Conservation (phyloP, 2,329 filamentous ascomycete genomes). For the Cladosporium sp. region DNA sequence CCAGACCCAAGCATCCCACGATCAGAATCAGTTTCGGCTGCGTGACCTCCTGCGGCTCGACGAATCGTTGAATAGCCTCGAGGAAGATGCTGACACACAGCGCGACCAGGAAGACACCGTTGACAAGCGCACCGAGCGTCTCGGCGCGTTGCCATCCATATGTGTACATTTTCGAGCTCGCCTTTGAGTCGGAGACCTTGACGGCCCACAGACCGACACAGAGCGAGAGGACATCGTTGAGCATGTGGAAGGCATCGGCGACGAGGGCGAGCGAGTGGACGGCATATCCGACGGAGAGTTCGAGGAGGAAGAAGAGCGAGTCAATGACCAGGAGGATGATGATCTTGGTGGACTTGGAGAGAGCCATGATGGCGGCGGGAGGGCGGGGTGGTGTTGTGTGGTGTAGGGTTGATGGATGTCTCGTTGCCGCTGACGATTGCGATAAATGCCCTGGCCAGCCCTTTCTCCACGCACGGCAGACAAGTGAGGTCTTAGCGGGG, state of each 20-base stretch:
- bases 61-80: slow-evolving; percentile 86
- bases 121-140: slow-evolving; percentile 93
- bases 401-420: neutral
- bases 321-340: slow-evolving; percentile 91
- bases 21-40: slow-evolving; percentile 86
- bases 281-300: slow-evolving; percentile 80
- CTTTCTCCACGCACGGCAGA: neutral
- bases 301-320: slow-evolving; percentile 83
- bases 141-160: slow-evolving; percentile 98
- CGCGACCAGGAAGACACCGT: slow-evolving; percentile 95
- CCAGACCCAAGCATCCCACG: slow-evolving; percentile 81
- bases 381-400: neutral
- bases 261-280: slow-evolving; percentile 91
- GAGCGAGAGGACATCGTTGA: slow-evolving; percentile 96
- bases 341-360: slow-evolving; percentile 92
- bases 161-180: slow-evolving; percentile 83
- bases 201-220: slow-evolving; percentile 95
- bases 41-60: slow-evolving; percentile 84
- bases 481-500: neutral
- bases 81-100: slow-evolving; percentile 95
- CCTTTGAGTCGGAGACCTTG: slow-evolving; percentile 78
- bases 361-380: slow-evolving; percentile 62
- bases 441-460: neutral
- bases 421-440: slow-evolving; percentile 12
- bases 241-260: slow-evolving; percentile 98